These are phyloP conservation scores for Erigeron canadensis DNA, from an alignment of 129 eudicot species.

Conservation along the genomic window DNA sequence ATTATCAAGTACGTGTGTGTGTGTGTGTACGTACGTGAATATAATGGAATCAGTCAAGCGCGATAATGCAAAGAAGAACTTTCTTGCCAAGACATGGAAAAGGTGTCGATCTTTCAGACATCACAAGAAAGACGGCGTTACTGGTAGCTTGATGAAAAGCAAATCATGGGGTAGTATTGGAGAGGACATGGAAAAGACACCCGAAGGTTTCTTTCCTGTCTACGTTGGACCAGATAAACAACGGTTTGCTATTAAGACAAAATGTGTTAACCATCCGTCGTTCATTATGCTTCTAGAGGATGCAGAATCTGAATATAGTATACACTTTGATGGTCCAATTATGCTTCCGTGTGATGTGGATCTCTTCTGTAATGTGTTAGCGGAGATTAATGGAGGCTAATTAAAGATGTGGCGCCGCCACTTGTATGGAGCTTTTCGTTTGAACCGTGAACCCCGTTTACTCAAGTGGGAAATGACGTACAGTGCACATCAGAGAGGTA, in stretches of 20 bases:
- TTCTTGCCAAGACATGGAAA: conserved; percentile 52
- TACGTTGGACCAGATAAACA: conserved; percentile 71
- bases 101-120: conserved; percentile 36
- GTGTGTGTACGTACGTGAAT: neutral
- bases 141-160: conserved; percentile 36
- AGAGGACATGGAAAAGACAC: conserved; percentile 21
- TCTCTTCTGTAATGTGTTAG: conserved; percentile 53
- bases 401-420: conserved; percentile 14
- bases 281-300: conserved; percentile 73
- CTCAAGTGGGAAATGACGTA: conserved; percentile 24
- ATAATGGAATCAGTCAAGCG: conserved; percentile 26
- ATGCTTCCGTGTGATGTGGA: conserved; percentile 70
- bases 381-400: conserved; percentile 54
- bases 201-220: conserved; percentile 65
- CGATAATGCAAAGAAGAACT: conserved; percentile 36
- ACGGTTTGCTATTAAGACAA: conserved; percentile 59
- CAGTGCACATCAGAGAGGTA: conserved; percentile 29
- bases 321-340: conserved; percentile 57
- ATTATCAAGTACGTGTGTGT: neutral
- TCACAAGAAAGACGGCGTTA: conserved; percentile 3
- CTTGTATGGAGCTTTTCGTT: conserved; percentile 23
- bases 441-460: conserved; percentile 53
- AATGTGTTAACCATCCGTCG: conserved; percentile 58
- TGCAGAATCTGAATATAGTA: conserved; percentile 71
- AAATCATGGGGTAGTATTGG: conserved; percentile 38